Evolutionary conservation across 257 asterid genomes (phyloP).

Genomic region (Solanum gracilifrons): DNA sequence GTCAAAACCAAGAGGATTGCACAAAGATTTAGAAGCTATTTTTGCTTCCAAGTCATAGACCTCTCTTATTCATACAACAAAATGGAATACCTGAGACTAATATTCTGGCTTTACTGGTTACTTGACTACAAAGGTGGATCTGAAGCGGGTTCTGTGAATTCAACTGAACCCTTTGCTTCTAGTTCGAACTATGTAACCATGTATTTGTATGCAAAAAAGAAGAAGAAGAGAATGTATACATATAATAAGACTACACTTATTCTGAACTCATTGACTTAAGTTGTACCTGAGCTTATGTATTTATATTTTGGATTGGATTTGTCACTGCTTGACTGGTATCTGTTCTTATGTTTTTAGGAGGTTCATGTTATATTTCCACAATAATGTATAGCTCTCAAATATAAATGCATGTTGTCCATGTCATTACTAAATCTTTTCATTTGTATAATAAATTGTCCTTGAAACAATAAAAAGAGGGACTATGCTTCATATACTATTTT

Average conservation of each 20-base stretch:
- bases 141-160: background rate
- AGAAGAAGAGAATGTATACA: background rate
- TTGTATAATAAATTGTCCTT: background rate
- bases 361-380: background rate
- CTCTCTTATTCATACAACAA: background rate
- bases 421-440: background rate
- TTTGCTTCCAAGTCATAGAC: constrained; percentile 57
- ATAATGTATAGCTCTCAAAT: background rate
- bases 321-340: background rate
- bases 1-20: constrained; percentile 51
- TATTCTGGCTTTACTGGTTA: background rate
- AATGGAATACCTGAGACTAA: background rate
- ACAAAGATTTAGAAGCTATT: constrained; percentile 78
- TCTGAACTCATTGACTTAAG: background rate
- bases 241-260: background rate
- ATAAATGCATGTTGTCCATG: background rate
- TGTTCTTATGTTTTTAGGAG: background rate
- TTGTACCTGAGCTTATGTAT: background rate
- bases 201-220: background rate
- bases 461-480: background rate
- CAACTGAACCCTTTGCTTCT: background rate
- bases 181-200: background rate
- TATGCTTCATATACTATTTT: background rate
- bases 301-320: background rate
- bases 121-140: background rate